Evolutionary conservation across 169 alveolate species (phyloP).

Genomic region (Plasmodium coatneyi): DNA sequence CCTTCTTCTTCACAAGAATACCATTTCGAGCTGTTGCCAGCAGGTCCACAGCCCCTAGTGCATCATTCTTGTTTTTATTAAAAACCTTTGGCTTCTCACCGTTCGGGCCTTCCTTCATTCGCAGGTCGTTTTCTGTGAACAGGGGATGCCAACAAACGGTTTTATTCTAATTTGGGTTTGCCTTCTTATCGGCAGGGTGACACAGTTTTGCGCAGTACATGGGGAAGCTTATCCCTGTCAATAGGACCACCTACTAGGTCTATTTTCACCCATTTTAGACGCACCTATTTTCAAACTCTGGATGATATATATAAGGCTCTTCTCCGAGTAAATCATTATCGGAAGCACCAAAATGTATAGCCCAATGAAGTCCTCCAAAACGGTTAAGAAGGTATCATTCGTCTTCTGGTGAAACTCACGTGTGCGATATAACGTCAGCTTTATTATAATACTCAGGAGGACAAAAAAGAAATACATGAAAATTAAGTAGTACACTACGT

Average conservation of each 20-base stretch:
- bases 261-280: not conserved
- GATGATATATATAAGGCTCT: conserved; percentile 67
- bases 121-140: conserved; percentile 41
- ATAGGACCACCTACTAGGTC: no score
- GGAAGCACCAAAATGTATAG: conserved; percentile 67
- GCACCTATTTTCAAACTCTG: conserved; percentile 75
- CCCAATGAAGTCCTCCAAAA: conserved; percentile 64
- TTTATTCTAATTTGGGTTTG: not conserved
- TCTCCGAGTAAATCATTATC: conserved; percentile 73
- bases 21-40: conserved; percentile 72
- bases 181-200: not conserved
- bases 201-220: not conserved
- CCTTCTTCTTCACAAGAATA: conserved; percentile 53
- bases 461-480: conserved; percentile 63
- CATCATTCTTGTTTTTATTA: conserved; percentile 70
- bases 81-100: conserved; percentile 63
- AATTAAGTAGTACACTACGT: conserved; percentile 70
- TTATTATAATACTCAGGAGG: conserved; percentile 30
- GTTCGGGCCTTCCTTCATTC: conserved; percentile 13
- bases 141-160: not conserved
- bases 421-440: conserved; percentile 4
- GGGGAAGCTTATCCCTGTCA: not conserved
- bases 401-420: not conserved
- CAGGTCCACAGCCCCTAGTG: conserved; percentile 66
- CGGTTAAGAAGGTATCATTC: conserved; percentile 16